Percentiles rank a stretch among this genome's conserved stretches.
These are phyloP conservation scores for Cyberlindnera mississippiensis DNA, from an alignment of 805 yeast genomes.

Conservation along the genomic window DNA sequence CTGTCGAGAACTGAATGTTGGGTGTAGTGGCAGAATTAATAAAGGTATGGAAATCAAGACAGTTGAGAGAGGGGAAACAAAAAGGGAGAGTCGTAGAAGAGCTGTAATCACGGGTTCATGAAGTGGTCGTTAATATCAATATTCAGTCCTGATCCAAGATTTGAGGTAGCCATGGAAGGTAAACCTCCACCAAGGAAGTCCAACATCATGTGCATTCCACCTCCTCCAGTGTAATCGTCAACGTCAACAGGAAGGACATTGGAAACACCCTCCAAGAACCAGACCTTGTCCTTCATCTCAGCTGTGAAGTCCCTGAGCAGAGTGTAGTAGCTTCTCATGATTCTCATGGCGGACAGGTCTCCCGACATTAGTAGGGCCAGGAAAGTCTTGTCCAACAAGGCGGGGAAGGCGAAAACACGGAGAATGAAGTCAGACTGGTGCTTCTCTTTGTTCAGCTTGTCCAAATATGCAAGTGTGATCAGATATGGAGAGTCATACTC, in stretches of 20 bases:
- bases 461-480: conserved; percentile 81
- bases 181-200: conserved; percentile 75
- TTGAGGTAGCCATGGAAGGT: conserved; percentile 44
- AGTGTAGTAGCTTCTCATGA: conserved; percentile 85
- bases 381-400: conserved; percentile 77
- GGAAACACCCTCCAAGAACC: conserved; percentile 92
- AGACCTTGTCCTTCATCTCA: conserved; percentile 83
- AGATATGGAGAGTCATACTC: conserved; percentile 79
- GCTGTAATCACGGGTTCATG: conserved; percentile 22
- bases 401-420: conserved; percentile 90
- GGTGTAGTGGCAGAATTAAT: too few species aligned
- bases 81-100: neutral
- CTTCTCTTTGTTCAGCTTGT: conserved; percentile 76
- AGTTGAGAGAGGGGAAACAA: neutral
- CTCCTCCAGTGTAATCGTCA: conserved; percentile 86
- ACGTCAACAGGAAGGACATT: conserved; percentile 88
- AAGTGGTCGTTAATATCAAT: conserved; percentile 28
- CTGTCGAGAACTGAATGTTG: too few species aligned
- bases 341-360: conserved; percentile 83
- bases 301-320: conserved; percentile 75
- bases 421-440: conserved; percentile 82
- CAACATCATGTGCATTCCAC: conserved; percentile 90
- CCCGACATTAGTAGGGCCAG: conserved; percentile 76
- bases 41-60: too few species aligned
- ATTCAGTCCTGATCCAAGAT: conserved; percentile 28